Base-by-base conservation (phyloP, 768 basidiomycete species). In the Psilocybe tampanensis region DNA sequence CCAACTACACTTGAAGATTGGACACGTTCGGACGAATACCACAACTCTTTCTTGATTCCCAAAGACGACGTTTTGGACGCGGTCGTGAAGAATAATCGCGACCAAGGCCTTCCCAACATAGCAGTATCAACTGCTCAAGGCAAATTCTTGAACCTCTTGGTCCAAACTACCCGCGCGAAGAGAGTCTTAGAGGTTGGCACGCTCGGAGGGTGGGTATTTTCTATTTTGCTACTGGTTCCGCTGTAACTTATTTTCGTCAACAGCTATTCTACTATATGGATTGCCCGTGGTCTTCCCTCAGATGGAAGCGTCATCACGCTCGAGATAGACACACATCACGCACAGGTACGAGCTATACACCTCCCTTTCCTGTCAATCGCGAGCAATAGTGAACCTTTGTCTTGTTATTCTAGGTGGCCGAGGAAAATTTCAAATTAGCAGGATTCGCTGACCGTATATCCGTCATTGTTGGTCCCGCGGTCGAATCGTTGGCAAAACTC, bases 161-260 rank as follows among this genome's bases (percentile, higher is more conserved):
- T 77, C 5, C 70, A 71, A 42, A 77, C 82, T 2, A 76, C 84
- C 32, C 69, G 75, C 13, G 86, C 85, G 39, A 84, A 82, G 72
- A 70, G 77, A 54, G 74, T 87, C 17, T 68, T 90, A 43, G 86
- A 88, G 63, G 80, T 90, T 47, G 88, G 86, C 0, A 88, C 86
- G 7, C 74, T 88, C 13, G 86, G 84, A 61, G 88, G 86, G 86
- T 86, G 56, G 32, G 67, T 64, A 34, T 18, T 32, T 29, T 33
- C 29, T 17, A n/a, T n/a, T n/a, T n/a, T n/a, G n/a, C n/a, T n/a
- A n/a, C n/a, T 3, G 39, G 15, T 34, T 51, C 3, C 26, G n/a
- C n/a, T n/a, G n/a, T n/a, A n/a, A n/a, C n/a, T 19, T 47, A 15
- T 21, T n/a, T 36, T 19, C 18, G 5, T 39, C 32, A 19, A 2